Conservation (phyloP, 352 stramenopile genomes). For the Pythium scleroteichum region DNA sequence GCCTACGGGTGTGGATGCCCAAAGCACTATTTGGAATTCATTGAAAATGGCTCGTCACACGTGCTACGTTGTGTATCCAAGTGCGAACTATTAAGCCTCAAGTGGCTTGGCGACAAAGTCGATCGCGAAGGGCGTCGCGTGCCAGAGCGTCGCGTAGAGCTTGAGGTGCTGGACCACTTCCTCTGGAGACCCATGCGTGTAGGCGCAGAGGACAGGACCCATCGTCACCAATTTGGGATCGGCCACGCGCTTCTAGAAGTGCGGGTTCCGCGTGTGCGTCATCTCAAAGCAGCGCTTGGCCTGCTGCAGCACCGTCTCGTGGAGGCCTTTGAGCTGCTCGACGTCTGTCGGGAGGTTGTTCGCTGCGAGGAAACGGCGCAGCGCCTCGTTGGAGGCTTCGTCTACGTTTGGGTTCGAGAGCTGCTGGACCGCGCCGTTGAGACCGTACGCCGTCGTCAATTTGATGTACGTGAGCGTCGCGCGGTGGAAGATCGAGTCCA, state of each 20-base stretch:
- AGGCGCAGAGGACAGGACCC: neutral
- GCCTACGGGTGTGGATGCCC: too few relatives aligned
- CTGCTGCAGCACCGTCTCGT: slow-evolving; percentile 1
- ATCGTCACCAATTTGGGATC: neutral
- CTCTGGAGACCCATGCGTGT: neutral
- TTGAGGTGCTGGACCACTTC: slow-evolving; percentile 7
- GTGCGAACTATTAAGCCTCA: slow-evolving; percentile 3
- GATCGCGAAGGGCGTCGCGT: slow-evolving; percentile 6
- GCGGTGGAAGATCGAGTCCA: slow-evolving; percentile 1
- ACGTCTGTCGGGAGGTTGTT: slow-evolving; percentile 8
- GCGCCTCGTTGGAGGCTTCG: neutral
- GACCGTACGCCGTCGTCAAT: neutral
- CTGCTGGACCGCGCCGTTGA: slow-evolving; percentile 5
- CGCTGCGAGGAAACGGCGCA: neutral
- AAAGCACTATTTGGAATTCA: too few relatives aligned
- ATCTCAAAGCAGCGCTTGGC: neutral
- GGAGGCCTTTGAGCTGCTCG: neutral
- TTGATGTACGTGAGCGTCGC: slow-evolving; percentile 2
- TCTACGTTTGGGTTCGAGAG: neutral
- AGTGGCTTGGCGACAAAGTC: neutral
- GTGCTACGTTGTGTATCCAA: too few relatives aligned
- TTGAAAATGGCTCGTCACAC: too few relatives aligned
- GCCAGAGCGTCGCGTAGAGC: slow-evolving; percentile 5
- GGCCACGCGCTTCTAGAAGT: neutral
- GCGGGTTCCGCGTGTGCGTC: neutral